Evolutionary conservation across 2,329 filamentous ascomycete genomes (phyloP).

Genomic region (Davidsoniella virescens): DNA sequence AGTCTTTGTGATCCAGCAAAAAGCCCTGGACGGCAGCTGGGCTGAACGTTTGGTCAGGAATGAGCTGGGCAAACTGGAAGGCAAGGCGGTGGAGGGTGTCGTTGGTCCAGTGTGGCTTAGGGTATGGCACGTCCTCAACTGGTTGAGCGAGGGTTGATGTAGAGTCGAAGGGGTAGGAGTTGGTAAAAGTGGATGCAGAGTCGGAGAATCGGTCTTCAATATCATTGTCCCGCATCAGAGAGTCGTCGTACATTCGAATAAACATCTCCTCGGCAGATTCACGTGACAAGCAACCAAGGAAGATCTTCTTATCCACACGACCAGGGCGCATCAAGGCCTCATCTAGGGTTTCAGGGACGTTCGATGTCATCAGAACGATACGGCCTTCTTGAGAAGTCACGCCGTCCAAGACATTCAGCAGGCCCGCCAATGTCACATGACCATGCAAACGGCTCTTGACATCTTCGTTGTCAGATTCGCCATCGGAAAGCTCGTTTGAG

Average conservation of each 20-base stretch:
- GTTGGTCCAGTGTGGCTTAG: background rate
- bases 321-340: constrained; percentile 59
- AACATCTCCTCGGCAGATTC: constrained; percentile 42
- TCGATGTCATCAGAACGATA: constrained; percentile 71
- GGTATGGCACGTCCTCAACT: background rate
- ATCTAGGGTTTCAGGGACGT: constrained; percentile 57
- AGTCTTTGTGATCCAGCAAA: constrained; percentile 44
- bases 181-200: background rate
- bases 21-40: constrained; percentile 52
- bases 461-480: constrained; percentile 17
- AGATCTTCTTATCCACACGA: constrained; percentile 53
- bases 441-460: constrained; percentile 12
- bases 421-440: constrained; percentile 46
- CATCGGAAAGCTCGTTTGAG: background rate
- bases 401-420: constrained; percentile 73
- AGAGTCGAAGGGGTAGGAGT: background rate
- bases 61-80: constrained; percentile 30
- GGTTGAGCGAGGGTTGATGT: background rate
- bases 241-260: constrained; percentile 36
- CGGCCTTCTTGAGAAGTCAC: constrained; percentile 65
- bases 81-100: constrained; percentile 4
- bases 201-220: constrained; percentile 8
- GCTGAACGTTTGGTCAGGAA: constrained; percentile 36
- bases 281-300: constrained; percentile 41
- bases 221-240: background rate